phyloP scores from a whole-genome alignment of 306 rosid genomes.

The Sicyos edulis region DNA sequence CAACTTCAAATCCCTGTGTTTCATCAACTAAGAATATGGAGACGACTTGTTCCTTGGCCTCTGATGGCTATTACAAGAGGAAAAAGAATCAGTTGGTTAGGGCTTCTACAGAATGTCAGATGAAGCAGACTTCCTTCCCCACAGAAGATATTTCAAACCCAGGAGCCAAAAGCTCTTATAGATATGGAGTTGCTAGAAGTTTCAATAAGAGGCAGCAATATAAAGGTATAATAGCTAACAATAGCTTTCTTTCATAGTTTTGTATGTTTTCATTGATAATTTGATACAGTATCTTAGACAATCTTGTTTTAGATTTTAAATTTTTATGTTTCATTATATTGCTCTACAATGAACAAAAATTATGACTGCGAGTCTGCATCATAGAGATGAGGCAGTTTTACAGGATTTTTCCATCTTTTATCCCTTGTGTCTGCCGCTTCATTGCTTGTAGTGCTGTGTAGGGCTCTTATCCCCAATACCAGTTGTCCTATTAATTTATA shows the following conservation, averaged over 20 bases:
- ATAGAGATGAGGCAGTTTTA: constrained; percentile 4
- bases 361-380: not conserved
- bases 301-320: not conserved
- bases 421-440: constrained; percentile 7
- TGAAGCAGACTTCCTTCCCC: constrained; percentile 34
- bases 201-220: constrained; percentile 46
- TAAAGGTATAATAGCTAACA: constrained; percentile 50
- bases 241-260: constrained; percentile 24
- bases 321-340: not conserved
- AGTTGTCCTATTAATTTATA: not conserved
- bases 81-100: constrained; percentile 74
- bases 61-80: constrained; percentile 83
- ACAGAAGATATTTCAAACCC: constrained; percentile 38
- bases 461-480: not conserved
- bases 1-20: constrained; percentile 56
- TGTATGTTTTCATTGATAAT: constrained; percentile 3
- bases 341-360: not conserved
- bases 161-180: constrained; percentile 33
- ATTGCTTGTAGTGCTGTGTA: constrained; percentile 9
- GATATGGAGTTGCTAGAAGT: constrained; percentile 46
- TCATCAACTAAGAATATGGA: constrained; percentile 36
- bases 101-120: constrained; percentile 49
- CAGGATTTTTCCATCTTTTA: not conserved
- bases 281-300: constrained; percentile 6
- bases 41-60: constrained; percentile 41